Evolutionary conservation across 352 stramenopile genomes (phyloP), one percentile per base, ranked within the genome.

Genomic region (Phytophthora tentaculata): DNA sequence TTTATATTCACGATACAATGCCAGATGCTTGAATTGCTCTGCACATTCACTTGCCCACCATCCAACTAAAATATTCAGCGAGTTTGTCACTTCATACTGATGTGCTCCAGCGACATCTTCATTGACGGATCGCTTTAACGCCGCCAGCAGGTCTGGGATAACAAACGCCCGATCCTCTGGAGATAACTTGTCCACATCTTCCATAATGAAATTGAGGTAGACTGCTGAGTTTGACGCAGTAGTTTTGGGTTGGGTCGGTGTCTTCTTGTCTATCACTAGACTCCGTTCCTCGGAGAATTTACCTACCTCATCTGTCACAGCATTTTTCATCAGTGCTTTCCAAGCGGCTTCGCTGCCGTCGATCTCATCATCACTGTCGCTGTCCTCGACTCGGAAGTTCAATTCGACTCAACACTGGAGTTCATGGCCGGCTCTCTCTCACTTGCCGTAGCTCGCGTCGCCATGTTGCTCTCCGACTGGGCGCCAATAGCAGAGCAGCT

Each of bases 41-140:
- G 37, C 24, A 52, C 20, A 12, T 28, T 56, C 16, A 2, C 12
- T 28, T 17, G 49, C 48, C 28, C 51, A 56, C 63, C 56, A 71
- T 1, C 51, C 17, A 24, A 60, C 17, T 13, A 61, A 17, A 43
- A 60, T 19, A 22, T 41, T 44, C n/a, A 71, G 41, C 16, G 26
- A 56, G 12, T 19, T 56, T 24, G 35, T 5, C 28, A 71, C 63
- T 14, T 55, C 14, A 37, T 3, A 39, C 10, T 14, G 39, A 13
- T 61, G 29, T 7, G 16, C 9, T 14, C 32, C 41, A 37, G 48
- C 20, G 9, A 44, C 28, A 51, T 71, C 56, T 10, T 71, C 56
- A 6, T 56, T 39, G n/a, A 71, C 23, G 19, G 54, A 55, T 3
- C 56, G 28, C 66, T 66, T 61, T 24, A 66, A 19, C 8, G 26